phyloP scores from a whole-genome alignment of 164 flowering plant species.

The Kingdonia uniflora region DNA sequence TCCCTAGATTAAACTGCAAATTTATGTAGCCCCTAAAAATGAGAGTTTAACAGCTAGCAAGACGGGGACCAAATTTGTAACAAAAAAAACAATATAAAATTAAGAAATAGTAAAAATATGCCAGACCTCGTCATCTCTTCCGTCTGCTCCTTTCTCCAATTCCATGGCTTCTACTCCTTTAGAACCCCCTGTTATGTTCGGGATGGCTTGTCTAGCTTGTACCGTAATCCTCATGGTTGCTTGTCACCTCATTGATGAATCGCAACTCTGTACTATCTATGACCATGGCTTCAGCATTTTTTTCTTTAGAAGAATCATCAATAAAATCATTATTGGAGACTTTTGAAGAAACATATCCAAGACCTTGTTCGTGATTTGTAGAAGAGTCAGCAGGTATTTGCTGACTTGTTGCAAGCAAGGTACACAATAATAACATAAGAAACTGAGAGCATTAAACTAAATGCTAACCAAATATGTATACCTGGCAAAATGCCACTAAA shows the following conservation, averaged over 20 bases:
- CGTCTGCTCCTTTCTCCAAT: constrained; percentile 60
- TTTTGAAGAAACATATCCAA: constrained; percentile 29
- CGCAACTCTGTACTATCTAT: constrained; percentile 36
- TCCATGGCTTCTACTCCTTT: constrained; percentile 37
- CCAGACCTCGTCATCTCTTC: constrained; percentile 77
- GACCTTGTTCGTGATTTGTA: constrained; percentile 23
- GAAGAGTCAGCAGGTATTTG: constrained; percentile 17
- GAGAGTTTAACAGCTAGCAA: no score
- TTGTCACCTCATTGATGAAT: constrained; percentile 32
- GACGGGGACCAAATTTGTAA: no score
- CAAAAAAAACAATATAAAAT: no score
- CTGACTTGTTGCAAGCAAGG: constrained; percentile 19
- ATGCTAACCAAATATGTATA: background rate
- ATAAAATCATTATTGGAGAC: constrained; percentile 22
- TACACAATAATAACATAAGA: constrained; percentile 3
- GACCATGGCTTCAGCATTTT: constrained; percentile 25
- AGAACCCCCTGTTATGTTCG: constrained; percentile 25
- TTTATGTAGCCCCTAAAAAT: no score
- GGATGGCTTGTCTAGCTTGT: constrained; percentile 49
- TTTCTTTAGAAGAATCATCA: constrained; percentile 26
- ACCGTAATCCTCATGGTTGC: constrained; percentile 64
- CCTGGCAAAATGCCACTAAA: constrained; percentile 21
- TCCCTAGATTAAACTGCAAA: no score
- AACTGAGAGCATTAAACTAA: background rate
- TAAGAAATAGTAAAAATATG: no score